These are phyloP conservation scores for Brachypodium distachyon DNA, from an alignment of 202 grass and related monocot genomes.

Conservation along the genomic window DNA sequence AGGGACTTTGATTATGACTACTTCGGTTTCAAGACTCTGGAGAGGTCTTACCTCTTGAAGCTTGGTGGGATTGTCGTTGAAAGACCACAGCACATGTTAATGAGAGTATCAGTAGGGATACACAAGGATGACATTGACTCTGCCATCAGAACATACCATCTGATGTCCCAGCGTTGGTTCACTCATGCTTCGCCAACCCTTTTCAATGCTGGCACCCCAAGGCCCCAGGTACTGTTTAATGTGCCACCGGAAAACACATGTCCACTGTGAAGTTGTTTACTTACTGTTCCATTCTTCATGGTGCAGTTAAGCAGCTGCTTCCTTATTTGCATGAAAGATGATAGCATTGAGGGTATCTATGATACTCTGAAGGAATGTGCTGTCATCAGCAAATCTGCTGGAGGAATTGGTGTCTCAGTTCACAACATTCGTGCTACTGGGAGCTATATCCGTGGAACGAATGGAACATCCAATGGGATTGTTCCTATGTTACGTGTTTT, in stretches of 20 bases:
- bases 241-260: background rate
- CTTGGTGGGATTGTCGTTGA: slow-evolving; percentile 57
- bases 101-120: slow-evolving; percentile 95
- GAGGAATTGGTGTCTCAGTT: slow-evolving; percentile 84
- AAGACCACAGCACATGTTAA: slow-evolving; percentile 95
- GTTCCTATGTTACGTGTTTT: slow-evolving; percentile 95
- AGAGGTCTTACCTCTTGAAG: slow-evolving; percentile 94
- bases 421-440: slow-evolving; percentile 84
- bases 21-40: slow-evolving; percentile 96
- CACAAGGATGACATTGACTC: slow-evolving; percentile 92
- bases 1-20: slow-evolving; percentile 97
- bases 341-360: slow-evolving; percentile 97
- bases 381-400: slow-evolving; percentile 88
- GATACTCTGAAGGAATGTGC: slow-evolving; percentile 97
- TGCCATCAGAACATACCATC: slow-evolving; percentile 74
- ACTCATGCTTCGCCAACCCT: slow-evolving; percentile 92
- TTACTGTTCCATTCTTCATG: background rate
- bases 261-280: background rate
- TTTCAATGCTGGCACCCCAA: slow-evolving; percentile 88
- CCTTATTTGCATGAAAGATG: slow-evolving; percentile 98
- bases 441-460: slow-evolving; percentile 90
- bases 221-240: slow-evolving; percentile 49
- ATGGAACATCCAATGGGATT: slow-evolving; percentile 88
- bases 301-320: slow-evolving; percentile 93
- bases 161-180: slow-evolving; percentile 98